Conservation (phyloP, 2,329 filamentous ascomycete genomes). For the Claviceps sp. region DNA sequence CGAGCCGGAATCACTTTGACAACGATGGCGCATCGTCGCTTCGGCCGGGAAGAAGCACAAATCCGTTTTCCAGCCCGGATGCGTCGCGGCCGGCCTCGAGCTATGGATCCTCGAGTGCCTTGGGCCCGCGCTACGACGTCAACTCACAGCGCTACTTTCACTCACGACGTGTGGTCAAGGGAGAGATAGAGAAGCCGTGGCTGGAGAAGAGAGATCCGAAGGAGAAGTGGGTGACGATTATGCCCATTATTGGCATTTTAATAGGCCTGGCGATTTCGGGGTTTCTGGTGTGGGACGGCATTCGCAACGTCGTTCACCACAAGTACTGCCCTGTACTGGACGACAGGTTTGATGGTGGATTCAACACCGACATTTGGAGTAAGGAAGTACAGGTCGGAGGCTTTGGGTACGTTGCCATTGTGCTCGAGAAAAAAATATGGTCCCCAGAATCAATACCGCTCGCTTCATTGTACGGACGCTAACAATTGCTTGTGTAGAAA, state of each 20-base stretch:
- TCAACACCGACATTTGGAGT: constrained; percentile 52
- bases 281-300: constrained; percentile 63
- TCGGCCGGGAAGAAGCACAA: constrained; percentile 16
- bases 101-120: constrained; percentile 30
- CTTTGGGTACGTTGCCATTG: constrained; percentile 46
- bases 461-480: neutral
- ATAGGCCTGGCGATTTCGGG: constrained; percentile 55
- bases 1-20: constrained; percentile 27
- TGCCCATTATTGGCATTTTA: constrained; percentile 58
- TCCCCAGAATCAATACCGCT: no score
- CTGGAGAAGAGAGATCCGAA: constrained; percentile 56
- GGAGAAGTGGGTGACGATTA: constrained; percentile 77
- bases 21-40: constrained; percentile 24
- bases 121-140: constrained; percentile 23
- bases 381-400: constrained; percentile 65
- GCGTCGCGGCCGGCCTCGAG: constrained; percentile 34
- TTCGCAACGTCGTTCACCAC: constrained; percentile 58
- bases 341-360: constrained; percentile 48
- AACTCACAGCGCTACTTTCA: constrained; percentile 50
- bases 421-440: no score
- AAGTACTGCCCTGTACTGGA: constrained; percentile 56
- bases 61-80: constrained; percentile 33
- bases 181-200: constrained; percentile 66
- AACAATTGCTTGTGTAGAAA: constrained; percentile 36
- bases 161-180: constrained; percentile 59